A percentile compares a stretch with the other conserved stretches of the same genome.
Evolutionary conservation across 305 asterid species (phyloP).

Genomic region (Solanum hybrid): DNA sequence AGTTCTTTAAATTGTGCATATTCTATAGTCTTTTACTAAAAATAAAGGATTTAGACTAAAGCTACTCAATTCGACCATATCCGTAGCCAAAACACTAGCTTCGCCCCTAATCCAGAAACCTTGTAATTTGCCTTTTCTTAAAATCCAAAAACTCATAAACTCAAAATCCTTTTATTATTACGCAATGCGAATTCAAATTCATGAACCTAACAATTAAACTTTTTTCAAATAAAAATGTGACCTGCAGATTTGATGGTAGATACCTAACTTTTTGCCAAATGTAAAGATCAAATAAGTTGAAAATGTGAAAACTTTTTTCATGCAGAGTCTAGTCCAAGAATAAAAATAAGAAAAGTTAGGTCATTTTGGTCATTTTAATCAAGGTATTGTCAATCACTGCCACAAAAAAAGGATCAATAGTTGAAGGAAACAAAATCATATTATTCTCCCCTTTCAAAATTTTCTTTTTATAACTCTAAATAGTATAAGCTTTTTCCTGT

Average conservation of each 20-base stretch:
- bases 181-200: rapidly evolving
- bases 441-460: slow-evolving; percentile 27
- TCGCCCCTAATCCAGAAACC: neutral
- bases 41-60: neutral
- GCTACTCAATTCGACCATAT: neutral
- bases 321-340: neutral
- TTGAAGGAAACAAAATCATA: slow-evolving; percentile 43
- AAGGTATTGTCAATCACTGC: slow-evolving; percentile 55
- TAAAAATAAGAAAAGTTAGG: slow-evolving; percentile 4
- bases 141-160: neutral
- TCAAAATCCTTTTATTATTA: neutral
- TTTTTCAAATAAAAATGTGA: neutral
- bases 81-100: neutral
- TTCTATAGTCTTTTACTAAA: neutral
- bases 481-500: slow-evolving; percentile 19
- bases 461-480: slow-evolving; percentile 4
- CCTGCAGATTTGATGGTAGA: neutral
- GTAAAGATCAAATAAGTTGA: neutral
- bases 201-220: neutral
- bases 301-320: neutral
- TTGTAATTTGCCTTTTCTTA: neutral
- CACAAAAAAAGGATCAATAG: slow-evolving; percentile 23
- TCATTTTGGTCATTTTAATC: slow-evolving; percentile 24
- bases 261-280: neutral
- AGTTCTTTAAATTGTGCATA: neutral